Evolutionary conservation across 2,329 filamentous ascomycete species (phyloP).

Genomic region (Pseudovirgaria hyperparasitica): DNA sequence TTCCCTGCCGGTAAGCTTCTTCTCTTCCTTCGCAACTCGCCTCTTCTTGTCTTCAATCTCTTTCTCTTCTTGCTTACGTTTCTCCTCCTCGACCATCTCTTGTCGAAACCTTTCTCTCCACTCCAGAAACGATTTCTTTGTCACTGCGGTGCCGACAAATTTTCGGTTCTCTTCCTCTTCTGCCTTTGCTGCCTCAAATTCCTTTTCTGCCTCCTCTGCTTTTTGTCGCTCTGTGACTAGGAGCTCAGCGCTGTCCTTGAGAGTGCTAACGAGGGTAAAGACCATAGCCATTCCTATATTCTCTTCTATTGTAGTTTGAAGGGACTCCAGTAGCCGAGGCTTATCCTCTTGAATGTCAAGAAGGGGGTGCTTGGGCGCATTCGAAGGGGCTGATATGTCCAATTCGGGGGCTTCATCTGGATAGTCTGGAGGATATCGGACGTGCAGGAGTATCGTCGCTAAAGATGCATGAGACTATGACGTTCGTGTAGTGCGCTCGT

Average conservation of each 20-base stretch:
- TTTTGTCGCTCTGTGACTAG: constrained; percentile 64
- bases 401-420: constrained; percentile 77
- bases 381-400: constrained; percentile 63
- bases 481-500: not conserved
- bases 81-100: constrained; percentile 67
- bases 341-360: constrained; percentile 77
- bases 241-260: constrained; percentile 86
- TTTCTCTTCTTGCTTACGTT: constrained; percentile 50
- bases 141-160: constrained; percentile 85
- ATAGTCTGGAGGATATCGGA: constrained; percentile 82
- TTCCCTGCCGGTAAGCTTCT: constrained; percentile 56
- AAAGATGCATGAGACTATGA: constrained; percentile 7
- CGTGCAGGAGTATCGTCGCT: constrained; percentile 65
- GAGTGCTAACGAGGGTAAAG: constrained; percentile 73
- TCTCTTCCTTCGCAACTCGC: constrained; percentile 48
- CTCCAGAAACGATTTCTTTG: constrained; percentile 66
- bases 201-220: constrained; percentile 41
- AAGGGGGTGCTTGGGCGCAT: constrained; percentile 54
- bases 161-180: constrained; percentile 94
- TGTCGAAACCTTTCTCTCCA: constrained; percentile 69
- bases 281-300: constrained; percentile 97
- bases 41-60: constrained; percentile 49
- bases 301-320: constrained; percentile 71
- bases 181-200: constrained; percentile 44
- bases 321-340: constrained; percentile 53